Base-by-base conservation (phyloP, 1,139 yeast genomes). In the Geotrichum fermentans region DNA sequence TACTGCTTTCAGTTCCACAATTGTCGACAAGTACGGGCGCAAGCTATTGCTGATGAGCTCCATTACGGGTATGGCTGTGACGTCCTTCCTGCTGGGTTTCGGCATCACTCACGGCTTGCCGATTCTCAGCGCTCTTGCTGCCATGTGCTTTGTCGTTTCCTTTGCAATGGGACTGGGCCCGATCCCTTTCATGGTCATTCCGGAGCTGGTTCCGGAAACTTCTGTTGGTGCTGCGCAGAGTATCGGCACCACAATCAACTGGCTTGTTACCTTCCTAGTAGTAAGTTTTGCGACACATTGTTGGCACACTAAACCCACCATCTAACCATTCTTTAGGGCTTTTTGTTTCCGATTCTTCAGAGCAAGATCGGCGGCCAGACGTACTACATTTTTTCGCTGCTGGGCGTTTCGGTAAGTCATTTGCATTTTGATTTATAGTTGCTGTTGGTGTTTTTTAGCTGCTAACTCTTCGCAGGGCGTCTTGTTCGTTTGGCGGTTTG, bases 121-220 rank as follows among this genome's bases (percentile, higher is more conserved):
- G 0, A 29, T 72, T 0, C 56, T 85, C 14, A 76, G 94, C 0
- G 80, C 87, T 1, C 49, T 77, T 0, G 81, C 92, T 1, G 82
- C 90, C 0, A 78, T 86, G 51, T 65, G 77, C 1, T 89, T 87
- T 64, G 89, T 90, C 44, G 79, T 83, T 0, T 78, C 88, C 37
- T 92, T 90, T 70, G 97, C 97, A 0, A 70, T 84, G 42, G 98
- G 98, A 0, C 66, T 89, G 54, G 98, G 98, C 0, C 97, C 98
- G 13, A 87, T 92, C 46, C 97, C 98, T 30, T 90, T 90, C 68
- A 70, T 90, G 56, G 69, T 90, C 52, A 83, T 92, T n/a, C 80
- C 95, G 7, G 97, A 92, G 64, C 81, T 90, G 17, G 83, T 96
- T 0, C 95, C 88, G 52, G 72, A 79, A 1, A 78, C 79, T 50